Evolutionary conservation across 768 basidiomycete species (phyloP), one percentile per base, ranked within the genome.

Genomic region (Serendipita sp.): DNA sequence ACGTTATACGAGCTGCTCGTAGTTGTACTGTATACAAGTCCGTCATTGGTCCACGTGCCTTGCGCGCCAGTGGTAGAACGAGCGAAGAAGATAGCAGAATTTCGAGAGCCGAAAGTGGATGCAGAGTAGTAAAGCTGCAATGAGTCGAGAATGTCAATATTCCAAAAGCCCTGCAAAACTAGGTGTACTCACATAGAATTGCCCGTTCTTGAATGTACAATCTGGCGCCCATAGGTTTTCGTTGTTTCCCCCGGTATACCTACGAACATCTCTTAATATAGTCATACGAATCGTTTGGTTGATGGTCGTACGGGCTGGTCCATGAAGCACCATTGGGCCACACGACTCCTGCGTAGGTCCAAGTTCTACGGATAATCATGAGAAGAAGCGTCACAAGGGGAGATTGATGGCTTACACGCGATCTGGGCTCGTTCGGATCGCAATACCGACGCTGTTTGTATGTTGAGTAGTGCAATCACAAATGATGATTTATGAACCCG

Each of bases 121-220:
- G 81, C 81, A 1, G 81, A 71, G 68, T 82, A 83, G 71, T 81
- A 82, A 3, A 82, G 72, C 81, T 81, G 35, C 4, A n/a, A 67
- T 28, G 51, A 16, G 34, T 44, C 32, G 41, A 41, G 5, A 13
- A 13, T 41, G 28, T n/a, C 67, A 34, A 66, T 67, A 45, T 30
- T 8, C 46, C 16, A 45, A n/a, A 56, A 54, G 46, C 47, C n/a
- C 15, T n/a, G 18, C 30, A 16, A 11, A 5, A 41, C 10, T 28
- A 24, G 45, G 3, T 8, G 24, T 56, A 58, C 68, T 28, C 45
- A 72, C 72, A 18, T 66, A 65, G 67, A 73, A 73, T 35, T 68
- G 64, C 4, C 69, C 68, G 37, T 68, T 65, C 13, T 60, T 38
- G 58, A 72, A 70, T 18, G 70, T 71, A 68, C 74, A 75, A 66